Conservation (phyloP, 164 flowering plant species). For the Amborella trichopoda region DNA sequence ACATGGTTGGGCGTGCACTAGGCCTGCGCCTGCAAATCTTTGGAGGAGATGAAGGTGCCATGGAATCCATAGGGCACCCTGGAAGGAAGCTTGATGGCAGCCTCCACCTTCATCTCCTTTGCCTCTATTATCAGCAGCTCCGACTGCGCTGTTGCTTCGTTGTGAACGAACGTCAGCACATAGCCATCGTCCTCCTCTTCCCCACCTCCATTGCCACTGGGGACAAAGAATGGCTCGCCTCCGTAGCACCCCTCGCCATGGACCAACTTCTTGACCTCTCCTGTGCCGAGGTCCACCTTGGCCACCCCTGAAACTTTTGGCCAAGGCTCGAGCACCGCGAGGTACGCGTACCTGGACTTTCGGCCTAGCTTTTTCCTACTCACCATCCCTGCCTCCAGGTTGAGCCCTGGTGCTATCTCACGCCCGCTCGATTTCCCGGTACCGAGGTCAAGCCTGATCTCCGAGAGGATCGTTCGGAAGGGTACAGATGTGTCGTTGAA, state of each 20-base stretch:
- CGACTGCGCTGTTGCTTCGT: constrained; percentile 32
- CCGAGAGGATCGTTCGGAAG: constrained; percentile 52
- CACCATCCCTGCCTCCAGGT: constrained; percentile 92
- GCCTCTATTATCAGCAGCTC: constrained; percentile 23
- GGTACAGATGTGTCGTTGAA: constrained; percentile 76
- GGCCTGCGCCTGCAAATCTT: too few relatives aligned
- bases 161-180: constrained; percentile 58
- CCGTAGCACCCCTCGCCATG: constrained; percentile 57
- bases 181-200: constrained; percentile 75
- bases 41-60: constrained; percentile 42
- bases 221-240: constrained; percentile 78
- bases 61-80: constrained; percentile 47
- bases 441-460: constrained; percentile 56
- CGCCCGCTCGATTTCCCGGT: constrained; percentile 64
- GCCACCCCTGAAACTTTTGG: constrained; percentile 89
- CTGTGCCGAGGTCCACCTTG: constrained; percentile 61
- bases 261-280: constrained; percentile 41
- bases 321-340: constrained; percentile 93
- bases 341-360: constrained; percentile 56
- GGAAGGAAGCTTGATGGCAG: constrained; percentile 21
- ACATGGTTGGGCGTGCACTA: too few relatives aligned
- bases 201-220: constrained; percentile 7
- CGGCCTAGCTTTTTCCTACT: constrained; percentile 59
- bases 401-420: constrained; percentile 25
- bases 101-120: constrained; percentile 13